Evolutionary conservation across 139 green algal genomes (phyloP), one percentile per base, ranked within the genome.

Genomic region (Tetraselmis striata): DNA sequence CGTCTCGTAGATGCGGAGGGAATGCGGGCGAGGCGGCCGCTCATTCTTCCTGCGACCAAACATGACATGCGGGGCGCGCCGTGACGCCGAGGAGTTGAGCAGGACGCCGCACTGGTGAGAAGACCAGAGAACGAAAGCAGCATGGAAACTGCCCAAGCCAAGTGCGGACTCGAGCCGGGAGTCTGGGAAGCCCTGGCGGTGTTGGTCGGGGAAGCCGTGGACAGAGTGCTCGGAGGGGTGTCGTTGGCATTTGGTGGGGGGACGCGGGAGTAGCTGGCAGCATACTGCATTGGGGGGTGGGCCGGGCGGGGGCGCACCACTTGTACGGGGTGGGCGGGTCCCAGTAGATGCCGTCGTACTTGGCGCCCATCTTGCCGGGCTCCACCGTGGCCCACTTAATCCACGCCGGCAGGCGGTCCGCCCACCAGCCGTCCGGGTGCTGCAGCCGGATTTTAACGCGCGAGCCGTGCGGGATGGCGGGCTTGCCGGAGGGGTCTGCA

Each of bases 261-360:
- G n/a, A n/a, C n/a, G n/a, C n/a, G n/a, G n/a, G n/a, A n/a, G n/a
- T n/a, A n/a, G n/a, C n/a, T n/a, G n/a, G n/a, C n/a, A n/a, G n/a
- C n/a, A n/a, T n/a, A n/a, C n/a, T n/a, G n/a, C n/a, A n/a, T n/a
- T n/a, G n/a, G n/a, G n/a, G n/a, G n/a, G n/a, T n/a, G n/a, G n/a
- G n/a, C n/a, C n/a, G n/a, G n/a, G n/a, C 45, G 45, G 45, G 18
- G 45, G 18, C 45, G 18, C 45, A 67, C 45, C 45, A 67, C 31
- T 79, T 85, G 82, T 98, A 90, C 0, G 45, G 30, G 0, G 76
- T 27, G 0, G 95, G 94, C 0, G 95, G 96, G 81, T 97, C 88
- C 96, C 96, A 99, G 85, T 95, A 89, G 59, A 98, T 88, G 59
- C 93, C 95, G 86, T 99, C 95, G 88, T 96, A 99, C 29, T 90